A percentile compares a stretch with the other conserved stretches of the same genome.
Conservation (phyloP, 2,329 filamentous ascomycete genomes). For the Talaromyces atroroseus region DNA sequence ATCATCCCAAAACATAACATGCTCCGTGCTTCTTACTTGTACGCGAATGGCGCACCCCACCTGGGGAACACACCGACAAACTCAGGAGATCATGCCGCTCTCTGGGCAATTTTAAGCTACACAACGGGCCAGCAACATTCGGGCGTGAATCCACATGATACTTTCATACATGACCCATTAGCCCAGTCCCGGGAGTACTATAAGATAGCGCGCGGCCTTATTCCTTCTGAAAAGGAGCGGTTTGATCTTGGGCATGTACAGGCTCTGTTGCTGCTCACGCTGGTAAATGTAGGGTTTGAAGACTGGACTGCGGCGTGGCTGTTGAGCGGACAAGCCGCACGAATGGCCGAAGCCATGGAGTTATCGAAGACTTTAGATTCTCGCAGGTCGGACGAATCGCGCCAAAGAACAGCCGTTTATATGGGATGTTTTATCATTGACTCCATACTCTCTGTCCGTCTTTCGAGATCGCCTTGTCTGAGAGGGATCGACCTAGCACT, state of each 20-base stretch:
- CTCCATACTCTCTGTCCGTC: conserved; percentile 45
- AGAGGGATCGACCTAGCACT: conserved; percentile 43
- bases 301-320: conserved; percentile 50
- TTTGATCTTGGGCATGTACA: conserved; percentile 41
- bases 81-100: conserved; percentile 37
- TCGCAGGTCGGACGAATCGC: conserved; percentile 26
- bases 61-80: conserved; percentile 25
- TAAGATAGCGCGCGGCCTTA: conserved; percentile 29
- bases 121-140: conserved; percentile 30
- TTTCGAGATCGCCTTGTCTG: conserved; percentile 44
- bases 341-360: conserved; percentile 40
- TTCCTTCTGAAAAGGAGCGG: conserved; percentile 35
- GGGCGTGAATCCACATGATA: conserved; percentile 6
- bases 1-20: conserved; percentile 55
- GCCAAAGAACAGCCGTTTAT: conserved; percentile 40
- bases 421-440: conserved; percentile 53
- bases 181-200: conserved; percentile 32
- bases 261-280: conserved; percentile 41
- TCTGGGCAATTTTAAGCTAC: conserved; percentile 43
- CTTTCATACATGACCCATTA: conserved; percentile 14
- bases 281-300: conserved; percentile 46
- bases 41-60: conserved; percentile 39
- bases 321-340: conserved; percentile 47
- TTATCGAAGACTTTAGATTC: conserved; percentile 24
- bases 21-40: conserved; percentile 52